These are phyloP conservation scores for Samsoniella hepiali DNA, from an alignment of 2,329 filamentous ascomycete species.

Conservation along the genomic window DNA sequence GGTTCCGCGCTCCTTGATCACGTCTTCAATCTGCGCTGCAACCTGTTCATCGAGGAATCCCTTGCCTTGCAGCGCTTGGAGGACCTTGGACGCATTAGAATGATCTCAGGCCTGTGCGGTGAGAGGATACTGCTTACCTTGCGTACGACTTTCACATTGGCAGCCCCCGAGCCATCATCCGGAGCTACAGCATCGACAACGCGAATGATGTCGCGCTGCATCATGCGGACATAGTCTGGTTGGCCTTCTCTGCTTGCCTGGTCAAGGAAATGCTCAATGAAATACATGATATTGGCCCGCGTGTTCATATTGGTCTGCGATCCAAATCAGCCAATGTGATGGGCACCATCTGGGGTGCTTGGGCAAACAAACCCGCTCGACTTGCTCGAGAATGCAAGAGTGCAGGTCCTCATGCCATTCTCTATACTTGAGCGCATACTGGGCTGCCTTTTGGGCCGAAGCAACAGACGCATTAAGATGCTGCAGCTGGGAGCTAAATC, in stretches of 20 bases:
- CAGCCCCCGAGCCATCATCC: slow-evolving; percentile 79
- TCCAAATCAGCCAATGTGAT: slow-evolving; percentile 1
- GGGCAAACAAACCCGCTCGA: slow-evolving; percentile 66
- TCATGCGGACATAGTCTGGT: slow-evolving; percentile 83
- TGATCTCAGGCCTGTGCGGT: neutral
- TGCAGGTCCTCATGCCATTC: slow-evolving; percentile 97
- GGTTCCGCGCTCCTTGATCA: slow-evolving; percentile 74
- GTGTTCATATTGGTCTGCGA: slow-evolving; percentile 88
- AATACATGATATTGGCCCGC: slow-evolving; percentile 98
- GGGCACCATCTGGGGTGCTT: neutral
- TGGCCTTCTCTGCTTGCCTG: slow-evolving; percentile 74
- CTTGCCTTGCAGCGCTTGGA: slow-evolving; percentile 68
- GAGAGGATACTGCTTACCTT: slow-evolving; percentile 52
- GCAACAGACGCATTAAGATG: slow-evolving; percentile 88
- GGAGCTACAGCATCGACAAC: slow-evolving; percentile 92
- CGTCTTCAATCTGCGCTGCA: slow-evolving; percentile 76
- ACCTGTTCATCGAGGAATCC: slow-evolving; percentile 70
- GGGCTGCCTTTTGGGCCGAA: slow-evolving; percentile 86
- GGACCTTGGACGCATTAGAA: slow-evolving; percentile 46
- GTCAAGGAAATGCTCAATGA: slow-evolving; percentile 93
- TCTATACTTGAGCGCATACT: slow-evolving; percentile 89
- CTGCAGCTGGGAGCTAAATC: slow-evolving; percentile 86
- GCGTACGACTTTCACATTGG: slow-evolving; percentile 89
- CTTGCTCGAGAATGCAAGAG: slow-evolving; percentile 92
- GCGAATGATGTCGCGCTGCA: slow-evolving; percentile 86